Evolutionary conservation across 2,329 filamentous ascomycete genomes (phyloP), one percentile per base, ranked within the genome.

Genomic region (Phialemoniopsis sp.): DNA sequence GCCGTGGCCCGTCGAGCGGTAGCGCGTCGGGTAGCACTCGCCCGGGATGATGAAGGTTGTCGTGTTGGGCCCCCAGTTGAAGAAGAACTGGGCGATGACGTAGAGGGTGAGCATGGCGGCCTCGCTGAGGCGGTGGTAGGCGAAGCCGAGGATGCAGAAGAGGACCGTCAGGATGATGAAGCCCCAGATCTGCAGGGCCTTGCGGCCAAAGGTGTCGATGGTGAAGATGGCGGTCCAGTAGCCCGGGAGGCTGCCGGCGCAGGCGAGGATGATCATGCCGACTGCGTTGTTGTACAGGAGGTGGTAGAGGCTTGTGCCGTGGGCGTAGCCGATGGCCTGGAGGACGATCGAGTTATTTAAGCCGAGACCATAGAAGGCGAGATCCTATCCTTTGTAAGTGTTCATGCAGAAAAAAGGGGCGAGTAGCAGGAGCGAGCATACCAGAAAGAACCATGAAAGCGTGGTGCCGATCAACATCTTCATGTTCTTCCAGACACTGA

Each of bases 391-490:
- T 6, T 10, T 26, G 21, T 26, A 6, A 26, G 21, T 26, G 21
- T 9, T 29, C 34, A 36, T n/a, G n/a, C n/a, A 29, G 29, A 16
- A 2, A 13, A 17, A 16, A 19, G 12, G 38, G n/a, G 13, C 18
- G 34, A 5, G 13, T 15, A 6, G 6, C 6, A 10, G 21, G 21
- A 10, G 21, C 10, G 6, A 26, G 21, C 66, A 34, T 50, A 73
- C 71, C 37, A 91, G 68, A 51, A 90, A 82, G 64, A 91, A 90
- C 87, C 87, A 91, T 0, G 85, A 89, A 35, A 85, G 67, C 1
- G 86, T 86, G 13, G 87, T 91, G 28, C 85, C 87, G 34, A 90
- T 62, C 1, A 91, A 73, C 32, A 87, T 70, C 60, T 82, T 85
- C 36, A 78, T 72, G 50, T 90, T 81, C 52, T 72, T 76, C 79